These are phyloP conservation scores for Helichrysum umbraculigerum DNA, from an alignment of 129 eudicot species.

Conservation along the genomic window DNA sequence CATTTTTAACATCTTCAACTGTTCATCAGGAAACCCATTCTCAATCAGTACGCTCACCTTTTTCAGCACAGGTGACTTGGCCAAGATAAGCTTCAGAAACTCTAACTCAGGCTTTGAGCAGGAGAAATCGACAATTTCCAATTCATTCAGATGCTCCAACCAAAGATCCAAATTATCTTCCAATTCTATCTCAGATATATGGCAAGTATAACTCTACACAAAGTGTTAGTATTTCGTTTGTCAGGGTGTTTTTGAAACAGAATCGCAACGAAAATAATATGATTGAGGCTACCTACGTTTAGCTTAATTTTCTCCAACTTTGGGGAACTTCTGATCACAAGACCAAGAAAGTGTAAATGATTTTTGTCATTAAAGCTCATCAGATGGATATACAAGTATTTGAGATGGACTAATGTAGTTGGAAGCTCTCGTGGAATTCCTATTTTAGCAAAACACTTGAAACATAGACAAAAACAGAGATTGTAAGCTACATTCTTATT, in stretches of 20 bases:
- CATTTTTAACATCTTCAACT: not conserved
- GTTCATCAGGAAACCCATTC: not conserved
- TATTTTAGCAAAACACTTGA: too few species aligned
- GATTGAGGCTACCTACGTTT: conserved; percentile 7
- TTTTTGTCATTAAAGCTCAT: not conserved
- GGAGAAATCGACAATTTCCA: not conserved
- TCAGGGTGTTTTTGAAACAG: not conserved
- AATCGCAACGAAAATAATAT: not conserved
- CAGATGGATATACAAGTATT: not conserved
- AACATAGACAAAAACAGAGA: conserved; percentile 5
- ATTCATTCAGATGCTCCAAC: too few species aligned
- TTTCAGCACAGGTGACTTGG: conserved; percentile 19
- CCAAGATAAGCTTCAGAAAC: conserved; percentile 24
- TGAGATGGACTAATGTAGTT: conserved; percentile 15
- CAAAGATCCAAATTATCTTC: not conserved
- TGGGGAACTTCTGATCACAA: conserved; percentile 16
- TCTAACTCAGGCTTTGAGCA: not conserved
- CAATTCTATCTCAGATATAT: not conserved
- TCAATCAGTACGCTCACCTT: too few species aligned
- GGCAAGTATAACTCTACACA: not conserved
- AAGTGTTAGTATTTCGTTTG: not conserved
- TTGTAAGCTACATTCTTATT: too few species aligned
- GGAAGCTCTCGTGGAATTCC: conserved; percentile 21
- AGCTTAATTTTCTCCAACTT: too few species aligned
- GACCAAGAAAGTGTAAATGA: conserved; percentile 1